phyloP scores from a whole-genome alignment of 371 early-diverging fungal species.

The Parasitella parasitica region DNA sequence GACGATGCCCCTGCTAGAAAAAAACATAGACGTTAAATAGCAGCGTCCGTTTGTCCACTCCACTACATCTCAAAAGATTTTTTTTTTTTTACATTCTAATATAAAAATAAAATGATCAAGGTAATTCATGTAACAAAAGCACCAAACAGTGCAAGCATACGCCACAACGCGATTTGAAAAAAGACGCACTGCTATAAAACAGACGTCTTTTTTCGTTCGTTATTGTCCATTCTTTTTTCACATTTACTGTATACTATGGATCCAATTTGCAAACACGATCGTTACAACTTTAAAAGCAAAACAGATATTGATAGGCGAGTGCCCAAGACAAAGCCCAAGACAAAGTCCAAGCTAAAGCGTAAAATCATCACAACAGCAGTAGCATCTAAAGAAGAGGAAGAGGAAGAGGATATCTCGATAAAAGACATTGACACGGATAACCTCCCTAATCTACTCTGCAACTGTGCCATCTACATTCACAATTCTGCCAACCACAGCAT shows the following conservation, averaged over 20 bases:
- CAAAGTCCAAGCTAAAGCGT: neutral
- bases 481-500: neutral
- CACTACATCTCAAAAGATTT: too few relatives aligned
- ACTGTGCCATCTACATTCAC: neutral
- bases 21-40: slow-evolving; percentile 26
- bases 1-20: slow-evolving; percentile 21
- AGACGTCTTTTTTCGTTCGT: neutral
- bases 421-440: neutral
- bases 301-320: neutral
- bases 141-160: too few relatives aligned
- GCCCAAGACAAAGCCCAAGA: neutral
- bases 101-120: too few relatives aligned
- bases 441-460: neutral
- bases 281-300: neutral
- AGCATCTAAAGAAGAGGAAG: neutral
- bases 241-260: neutral
- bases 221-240: neutral
- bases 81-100: too few relatives aligned
- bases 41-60: too few relatives aligned
- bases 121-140: too few relatives aligned
- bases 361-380: neutral
- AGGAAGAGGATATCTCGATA: neutral
- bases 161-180: neutral
- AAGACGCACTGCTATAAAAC: too few relatives aligned
- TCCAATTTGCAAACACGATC: neutral